These are phyloP conservation scores for Boehmeria nivea DNA, from an alignment of 306 rosid species.

Conservation along the genomic window DNA sequence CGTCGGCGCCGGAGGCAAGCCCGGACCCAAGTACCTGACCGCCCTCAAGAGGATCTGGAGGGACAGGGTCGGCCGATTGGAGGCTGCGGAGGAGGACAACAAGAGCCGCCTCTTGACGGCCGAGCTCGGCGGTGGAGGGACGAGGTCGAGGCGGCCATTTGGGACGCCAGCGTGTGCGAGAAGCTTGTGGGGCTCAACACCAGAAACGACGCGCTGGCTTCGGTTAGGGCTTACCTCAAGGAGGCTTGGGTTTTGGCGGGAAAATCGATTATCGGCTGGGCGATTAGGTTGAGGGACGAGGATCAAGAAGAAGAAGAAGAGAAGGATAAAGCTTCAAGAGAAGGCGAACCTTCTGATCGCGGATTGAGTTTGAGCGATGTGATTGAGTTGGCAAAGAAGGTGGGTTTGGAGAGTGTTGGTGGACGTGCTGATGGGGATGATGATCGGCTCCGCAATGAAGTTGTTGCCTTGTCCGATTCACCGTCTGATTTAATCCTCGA, in stretches of 20 bases:
- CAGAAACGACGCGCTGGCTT: conserved; percentile 41
- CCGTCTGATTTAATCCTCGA: not conserved
- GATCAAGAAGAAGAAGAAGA: not conserved
- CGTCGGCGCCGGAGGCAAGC: conserved; percentile 17
- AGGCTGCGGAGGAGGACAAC: conserved; percentile 16
- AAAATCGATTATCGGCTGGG: conserved; percentile 39
- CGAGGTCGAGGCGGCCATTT: conserved; percentile 52
- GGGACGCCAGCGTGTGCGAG: conserved; percentile 34
- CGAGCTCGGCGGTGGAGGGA: conserved; percentile 43
- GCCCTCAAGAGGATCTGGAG: conserved; percentile 61
- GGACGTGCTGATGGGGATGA: not conserved
- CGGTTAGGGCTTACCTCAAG: conserved; percentile 34
- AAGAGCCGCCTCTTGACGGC: conserved; percentile 18
- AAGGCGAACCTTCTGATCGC: not conserved
- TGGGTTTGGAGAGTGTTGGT: not conserved
- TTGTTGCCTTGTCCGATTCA: conserved; percentile 7
- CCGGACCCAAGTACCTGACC: conserved; percentile 31
- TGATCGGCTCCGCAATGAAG: conserved; percentile 14
- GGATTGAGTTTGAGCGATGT: conserved; percentile 2
- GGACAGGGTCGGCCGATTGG: conserved; percentile 25
- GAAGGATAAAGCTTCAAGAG: not conserved
- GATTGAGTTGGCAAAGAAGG: conserved; percentile 10
- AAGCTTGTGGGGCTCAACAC: conserved; percentile 42
- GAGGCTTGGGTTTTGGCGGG: conserved; percentile 61
- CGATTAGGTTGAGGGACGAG: conserved; percentile 12